Evolutionary conservation across 768 basidiomycete genomes (phyloP).

Genomic region (Rhizopogon rudus): DNA sequence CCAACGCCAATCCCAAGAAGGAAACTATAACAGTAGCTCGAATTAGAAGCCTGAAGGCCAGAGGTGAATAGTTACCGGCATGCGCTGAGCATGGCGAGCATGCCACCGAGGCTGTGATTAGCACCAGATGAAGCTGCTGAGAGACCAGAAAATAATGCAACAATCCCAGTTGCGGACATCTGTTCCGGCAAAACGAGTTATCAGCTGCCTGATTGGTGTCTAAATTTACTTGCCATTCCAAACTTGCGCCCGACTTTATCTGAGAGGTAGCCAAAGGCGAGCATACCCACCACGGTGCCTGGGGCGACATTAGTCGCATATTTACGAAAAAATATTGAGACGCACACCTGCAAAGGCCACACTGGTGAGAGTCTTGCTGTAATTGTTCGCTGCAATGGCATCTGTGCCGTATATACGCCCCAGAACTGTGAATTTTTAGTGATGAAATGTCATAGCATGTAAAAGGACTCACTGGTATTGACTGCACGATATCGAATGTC

Average conservation of each 20-base stretch:
- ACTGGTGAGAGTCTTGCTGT: slow-evolving; percentile 58
- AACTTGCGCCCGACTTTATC: slow-evolving; percentile 86
- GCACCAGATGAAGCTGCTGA: slow-evolving; percentile 83
- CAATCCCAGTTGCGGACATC: slow-evolving; percentile 82
- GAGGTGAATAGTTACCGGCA: slow-evolving; percentile 50
- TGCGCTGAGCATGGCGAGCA: slow-evolving; percentile 73
- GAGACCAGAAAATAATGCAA: slow-evolving; percentile 77
- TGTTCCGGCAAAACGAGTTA: slow-evolving; percentile 24
- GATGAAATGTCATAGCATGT: background rate
- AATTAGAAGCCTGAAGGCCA: background rate
- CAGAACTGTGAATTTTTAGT: slow-evolving; percentile 44
- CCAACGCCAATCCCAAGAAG: slow-evolving; percentile 86
- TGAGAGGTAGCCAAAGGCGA: slow-evolving; percentile 75
- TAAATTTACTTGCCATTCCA: slow-evolving; percentile 61
- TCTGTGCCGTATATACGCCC: slow-evolving; percentile 62
- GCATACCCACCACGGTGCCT: slow-evolving; percentile 85
- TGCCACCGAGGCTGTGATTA: slow-evolving; percentile 59
- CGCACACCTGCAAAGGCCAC: slow-evolving; percentile 79
- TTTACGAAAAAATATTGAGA: slow-evolving; percentile 58
- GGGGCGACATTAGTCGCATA: slow-evolving; percentile 66
- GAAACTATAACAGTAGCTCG: slow-evolving; percentile 45
- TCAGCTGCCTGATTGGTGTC: background rate
- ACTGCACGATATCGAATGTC: slow-evolving; percentile 34
- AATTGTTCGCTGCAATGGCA: slow-evolving; percentile 46
- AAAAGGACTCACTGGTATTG: slow-evolving; percentile 50